Evolutionary conservation across 441 rosid species (phyloP), one percentile per base, ranked within the genome.

Genomic region (Macaranga tanarius): DNA sequence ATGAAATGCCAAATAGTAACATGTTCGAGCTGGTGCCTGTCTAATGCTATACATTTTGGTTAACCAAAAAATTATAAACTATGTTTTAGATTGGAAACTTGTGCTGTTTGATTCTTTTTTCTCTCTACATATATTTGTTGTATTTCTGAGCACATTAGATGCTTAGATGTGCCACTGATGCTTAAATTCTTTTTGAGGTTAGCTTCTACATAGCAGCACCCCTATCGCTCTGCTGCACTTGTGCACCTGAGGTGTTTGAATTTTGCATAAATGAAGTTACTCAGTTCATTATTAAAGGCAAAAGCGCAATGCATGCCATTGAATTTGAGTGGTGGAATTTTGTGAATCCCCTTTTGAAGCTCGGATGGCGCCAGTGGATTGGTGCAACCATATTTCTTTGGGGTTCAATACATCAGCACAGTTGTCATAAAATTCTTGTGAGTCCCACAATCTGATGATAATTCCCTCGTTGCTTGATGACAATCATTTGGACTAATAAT

Each of bases 201-300:
- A 89, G 96, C 75, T 90, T 77, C 83, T 85, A 89, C 63, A 77
- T 73, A 38, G 84, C 83, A n/a, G 91, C 84, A 23, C 92, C 97
- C 15, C 71, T 91, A 59, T 86, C 95, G 25, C 83, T 90, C 48
- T 91, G 92, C 84, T 50, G 79, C 73, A 76, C n/a, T 69, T 73
- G 74, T 51, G 85, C 76, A 0, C 73, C 79, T 3, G 88, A 88
- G 67, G 86, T 83, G 25, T 67, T 79, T 52, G 76, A 75, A 47
- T 91, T 88, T 71, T 57, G 73, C 1, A 79, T 73, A 38, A 77
- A 77, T 70, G 83, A 73, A 63, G 70, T 75, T 55, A 76, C 26
- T 45, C 85, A 79, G 80, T 84, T 84, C 65, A 84, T 81, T 71
- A 79, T 80, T 61, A 77, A 76, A 75, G 88, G 88, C 44, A 84